These are phyloP conservation scores for Mortierella claussenii DNA, from an alignment of 192 early-diverging fungal genomes.

Conservation along the genomic window DNA sequence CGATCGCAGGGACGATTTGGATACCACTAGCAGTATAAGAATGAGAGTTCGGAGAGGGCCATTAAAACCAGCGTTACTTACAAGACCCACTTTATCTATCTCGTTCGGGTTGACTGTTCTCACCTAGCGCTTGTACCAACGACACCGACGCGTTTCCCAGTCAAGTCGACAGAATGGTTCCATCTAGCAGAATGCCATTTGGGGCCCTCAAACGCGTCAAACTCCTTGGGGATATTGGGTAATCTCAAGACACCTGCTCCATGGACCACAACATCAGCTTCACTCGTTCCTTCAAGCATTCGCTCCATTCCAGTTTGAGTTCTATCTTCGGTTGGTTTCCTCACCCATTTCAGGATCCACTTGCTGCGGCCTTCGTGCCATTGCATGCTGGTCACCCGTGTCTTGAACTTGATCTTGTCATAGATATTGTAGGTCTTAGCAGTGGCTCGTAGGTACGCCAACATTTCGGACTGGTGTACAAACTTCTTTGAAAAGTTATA, in stretches of 20 bases:
- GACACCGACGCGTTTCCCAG: slow-evolving; percentile 58
- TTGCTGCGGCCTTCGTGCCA: slow-evolving; percentile 35
- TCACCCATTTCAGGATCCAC: slow-evolving; percentile 39
- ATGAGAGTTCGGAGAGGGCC: too few relatives aligned
- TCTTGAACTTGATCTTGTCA: slow-evolving; percentile 52
- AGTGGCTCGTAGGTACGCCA: slow-evolving; percentile 23
- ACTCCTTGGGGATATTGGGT: slow-evolving; percentile 54
- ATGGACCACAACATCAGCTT: slow-evolving; percentile 51
- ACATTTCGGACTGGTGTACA: slow-evolving; percentile 26
- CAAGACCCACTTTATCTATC: background rate
- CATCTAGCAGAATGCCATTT: slow-evolving; percentile 58
- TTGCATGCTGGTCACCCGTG: slow-evolving; percentile 23
- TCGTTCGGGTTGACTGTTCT: background rate
- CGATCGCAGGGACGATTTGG: slow-evolving; percentile 56
- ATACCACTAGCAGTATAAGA: slow-evolving; percentile 21
- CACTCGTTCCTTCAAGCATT: slow-evolving; percentile 14
- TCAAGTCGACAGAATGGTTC: slow-evolving; percentile 52
- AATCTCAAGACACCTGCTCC: slow-evolving; percentile 47
- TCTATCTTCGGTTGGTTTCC: background rate
- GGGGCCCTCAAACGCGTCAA: slow-evolving; percentile 53
- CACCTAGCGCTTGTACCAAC: slow-evolving; percentile 58
- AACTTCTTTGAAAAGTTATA: slow-evolving; percentile 54
- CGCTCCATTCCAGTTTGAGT: background rate
- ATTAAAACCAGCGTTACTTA: background rate
- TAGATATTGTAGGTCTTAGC: slow-evolving; percentile 50